A percentile compares a stretch with the other conserved stretches of the same genome.
These are phyloP conservation scores for Symmetrospora coprosmae DNA, from an alignment of 768 basidiomycete genomes.

Conservation along the genomic window DNA sequence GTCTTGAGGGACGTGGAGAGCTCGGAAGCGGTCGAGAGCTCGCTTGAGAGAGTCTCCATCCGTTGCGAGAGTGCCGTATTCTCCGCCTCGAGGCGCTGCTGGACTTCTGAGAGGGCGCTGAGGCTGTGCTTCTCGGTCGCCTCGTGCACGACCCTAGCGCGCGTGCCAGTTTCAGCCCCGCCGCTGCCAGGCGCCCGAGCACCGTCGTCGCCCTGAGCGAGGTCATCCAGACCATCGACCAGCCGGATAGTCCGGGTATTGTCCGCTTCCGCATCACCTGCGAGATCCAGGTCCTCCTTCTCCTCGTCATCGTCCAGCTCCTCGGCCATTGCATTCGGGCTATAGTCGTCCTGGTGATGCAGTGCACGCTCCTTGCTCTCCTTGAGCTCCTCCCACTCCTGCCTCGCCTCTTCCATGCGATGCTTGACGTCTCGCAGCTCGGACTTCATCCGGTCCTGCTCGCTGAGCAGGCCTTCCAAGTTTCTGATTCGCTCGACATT, in stretches of 20 bases:
- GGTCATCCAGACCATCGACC: background rate
- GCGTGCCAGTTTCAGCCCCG: no score
- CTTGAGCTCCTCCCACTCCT: constrained; percentile 51
- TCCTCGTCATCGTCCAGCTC: constrained; percentile 1
- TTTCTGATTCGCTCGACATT: constrained; percentile 67
- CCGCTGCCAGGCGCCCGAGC: no score
- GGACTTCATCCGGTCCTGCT: constrained; percentile 67
- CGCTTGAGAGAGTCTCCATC: constrained; percentile 50
- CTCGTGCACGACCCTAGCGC: no score
- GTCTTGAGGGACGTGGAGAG: constrained; percentile 58
- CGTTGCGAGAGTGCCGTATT: constrained; percentile 50
- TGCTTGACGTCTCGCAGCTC: constrained; percentile 63
- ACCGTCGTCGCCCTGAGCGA: no score
- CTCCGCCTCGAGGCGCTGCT: constrained; percentile 33
- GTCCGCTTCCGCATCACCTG: constrained; percentile 2
- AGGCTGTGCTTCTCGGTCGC: background rate
- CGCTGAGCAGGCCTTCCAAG: constrained; percentile 61
- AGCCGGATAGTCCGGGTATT: constrained; percentile 4
- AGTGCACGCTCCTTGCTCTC: no score
- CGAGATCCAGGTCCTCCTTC: constrained; percentile 1
- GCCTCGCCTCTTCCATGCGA: constrained; percentile 30
- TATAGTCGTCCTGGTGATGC: background rate
- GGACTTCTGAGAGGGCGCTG: background rate
- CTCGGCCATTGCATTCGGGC: background rate
- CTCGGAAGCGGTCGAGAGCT: constrained; percentile 61